Conservation (phyloP, 148 eudicot species). For the Vaccinium vitisidaea region DNA sequence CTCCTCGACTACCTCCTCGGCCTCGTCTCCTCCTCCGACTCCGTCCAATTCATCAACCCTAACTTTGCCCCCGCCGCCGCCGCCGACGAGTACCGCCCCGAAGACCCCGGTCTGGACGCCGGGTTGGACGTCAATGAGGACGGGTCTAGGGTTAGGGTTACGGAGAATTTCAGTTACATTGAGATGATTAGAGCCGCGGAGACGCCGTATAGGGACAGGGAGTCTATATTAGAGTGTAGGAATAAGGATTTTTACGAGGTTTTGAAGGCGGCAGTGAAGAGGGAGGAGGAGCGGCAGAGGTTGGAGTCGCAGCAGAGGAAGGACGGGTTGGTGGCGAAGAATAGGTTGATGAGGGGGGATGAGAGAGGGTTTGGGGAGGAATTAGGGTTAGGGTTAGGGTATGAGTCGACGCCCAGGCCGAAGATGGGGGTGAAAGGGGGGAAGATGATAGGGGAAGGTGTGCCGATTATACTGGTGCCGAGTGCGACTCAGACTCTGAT, state of each 20-base stretch:
- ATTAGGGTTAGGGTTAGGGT: slow-evolving; percentile 18
- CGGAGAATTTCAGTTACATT: slow-evolving; percentile 24
- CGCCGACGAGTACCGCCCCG: slow-evolving; percentile 50
- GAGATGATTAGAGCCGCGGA: slow-evolving; percentile 45
- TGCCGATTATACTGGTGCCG: slow-evolving; percentile 89
- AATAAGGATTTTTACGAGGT: slow-evolving; percentile 63
- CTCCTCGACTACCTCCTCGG: slow-evolving; percentile 79
- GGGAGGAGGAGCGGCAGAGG: slow-evolving; percentile 77
- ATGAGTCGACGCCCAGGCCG: slow-evolving; percentile 43
- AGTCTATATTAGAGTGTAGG: slow-evolving; percentile 50
- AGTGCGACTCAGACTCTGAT: slow-evolving; percentile 85
- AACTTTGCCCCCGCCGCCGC: slow-evolving; percentile 1
- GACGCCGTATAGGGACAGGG: slow-evolving; percentile 70
- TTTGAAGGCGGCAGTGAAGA: slow-evolving; percentile 48
- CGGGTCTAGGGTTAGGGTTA: slow-evolving; percentile 21
- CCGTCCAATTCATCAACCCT: slow-evolving; percentile 41
- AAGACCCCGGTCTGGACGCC: slow-evolving; percentile 29
- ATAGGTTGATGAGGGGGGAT: slow-evolving; percentile 36
- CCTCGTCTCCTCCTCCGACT: slow-evolving; percentile 54
- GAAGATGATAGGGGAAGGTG: slow-evolving; percentile 85
- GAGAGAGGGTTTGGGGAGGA: slow-evolving; percentile 56
- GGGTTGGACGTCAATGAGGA: slow-evolving; percentile 18
- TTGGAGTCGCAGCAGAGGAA: slow-evolving; percentile 72
- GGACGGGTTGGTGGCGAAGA: slow-evolving; percentile 64
- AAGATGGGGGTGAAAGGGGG: slow-evolving; percentile 58